Evolutionary conservation across 2,329 filamentous ascomycete species (phyloP).

Genomic region (Aspergillus caelatus): DNA sequence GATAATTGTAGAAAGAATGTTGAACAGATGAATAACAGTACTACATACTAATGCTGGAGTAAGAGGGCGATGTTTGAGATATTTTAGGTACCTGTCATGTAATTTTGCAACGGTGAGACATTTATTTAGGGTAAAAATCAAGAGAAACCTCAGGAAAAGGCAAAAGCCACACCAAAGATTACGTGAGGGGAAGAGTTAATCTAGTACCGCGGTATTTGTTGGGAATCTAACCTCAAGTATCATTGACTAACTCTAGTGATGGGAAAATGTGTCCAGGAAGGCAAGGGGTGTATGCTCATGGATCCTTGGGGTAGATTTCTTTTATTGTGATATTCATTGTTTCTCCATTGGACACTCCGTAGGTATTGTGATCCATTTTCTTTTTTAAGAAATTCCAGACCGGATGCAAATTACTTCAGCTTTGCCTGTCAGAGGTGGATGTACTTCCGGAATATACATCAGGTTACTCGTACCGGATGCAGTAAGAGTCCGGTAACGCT

Average conservation of each 20-base stretch:
- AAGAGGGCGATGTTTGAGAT: not conserved
- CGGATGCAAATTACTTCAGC: not conserved
- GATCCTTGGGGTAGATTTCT: not conserved
- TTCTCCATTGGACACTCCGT: not conserved
- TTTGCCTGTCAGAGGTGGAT: not conserved
- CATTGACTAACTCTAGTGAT: not conserved
- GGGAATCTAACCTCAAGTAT: not conserved
- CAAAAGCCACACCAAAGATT: not conserved
- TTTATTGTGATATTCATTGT: not conserved
- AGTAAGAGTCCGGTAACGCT: not conserved
- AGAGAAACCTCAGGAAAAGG: not conserved
- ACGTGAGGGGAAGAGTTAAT: not conserved
- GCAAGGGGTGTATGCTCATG: not conserved
- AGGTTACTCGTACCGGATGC: not conserved
- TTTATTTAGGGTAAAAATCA: not conserved
- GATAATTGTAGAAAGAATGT: not conserved
- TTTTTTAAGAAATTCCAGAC: not conserved
- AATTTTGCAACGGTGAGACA: not conserved
- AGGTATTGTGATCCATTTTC: not conserved
- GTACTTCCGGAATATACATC: not conserved
- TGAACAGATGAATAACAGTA: not conserved
- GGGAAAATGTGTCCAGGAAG: not conserved
- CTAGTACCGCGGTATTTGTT: slow-evolving; percentile 1
- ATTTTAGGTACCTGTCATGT: not conserved
- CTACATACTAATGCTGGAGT: not conserved